phyloP scores from a whole-genome alignment of 768 basidiomycete genomes.

The Rhizopogon vulgaris region DNA sequence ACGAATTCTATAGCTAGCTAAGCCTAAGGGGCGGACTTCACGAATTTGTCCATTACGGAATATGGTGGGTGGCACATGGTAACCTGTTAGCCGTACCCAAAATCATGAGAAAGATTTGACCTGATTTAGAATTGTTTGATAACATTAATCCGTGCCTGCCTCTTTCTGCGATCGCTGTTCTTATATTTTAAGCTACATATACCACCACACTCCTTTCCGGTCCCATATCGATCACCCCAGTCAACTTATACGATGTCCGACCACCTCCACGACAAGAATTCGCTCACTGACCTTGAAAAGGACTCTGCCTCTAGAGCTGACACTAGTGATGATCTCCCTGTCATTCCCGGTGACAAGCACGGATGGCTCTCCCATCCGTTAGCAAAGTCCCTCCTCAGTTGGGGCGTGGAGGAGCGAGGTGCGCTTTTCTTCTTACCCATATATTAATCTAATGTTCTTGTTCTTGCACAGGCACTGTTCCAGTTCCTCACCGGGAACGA shows the following conservation, averaged over 20 bases:
- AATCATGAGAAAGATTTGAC: no score
- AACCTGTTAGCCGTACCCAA: no score
- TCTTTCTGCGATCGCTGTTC: no score
- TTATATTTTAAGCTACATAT: background rate
- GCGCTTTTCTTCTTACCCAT: background rate
- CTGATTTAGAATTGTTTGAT: no score
- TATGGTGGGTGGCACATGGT: no score
- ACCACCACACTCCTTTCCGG: background rate
- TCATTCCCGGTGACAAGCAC: background rate
- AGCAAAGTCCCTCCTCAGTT: constrained; percentile 16
- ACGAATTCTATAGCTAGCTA: no score
- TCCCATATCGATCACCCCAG: no score
- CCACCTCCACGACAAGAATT: background rate
- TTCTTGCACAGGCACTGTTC: constrained; percentile 38
- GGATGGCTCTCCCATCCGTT: constrained; percentile 2
- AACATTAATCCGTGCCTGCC: no score
- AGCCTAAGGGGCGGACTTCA: no score
- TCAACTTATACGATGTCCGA: constrained; percentile 15
- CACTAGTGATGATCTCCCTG: constrained; percentile 3
- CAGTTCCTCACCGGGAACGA: constrained; percentile 43
- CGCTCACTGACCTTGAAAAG: constrained; percentile 23
- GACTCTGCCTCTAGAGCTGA: constrained; percentile 15
- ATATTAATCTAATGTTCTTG: background rate
- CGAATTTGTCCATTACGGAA: no score
- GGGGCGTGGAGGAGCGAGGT: constrained; percentile 29